Evolutionary conservation across 2,329 filamentous ascomycete species (phyloP).

Genomic region (Rutstroemia sp.): DNA sequence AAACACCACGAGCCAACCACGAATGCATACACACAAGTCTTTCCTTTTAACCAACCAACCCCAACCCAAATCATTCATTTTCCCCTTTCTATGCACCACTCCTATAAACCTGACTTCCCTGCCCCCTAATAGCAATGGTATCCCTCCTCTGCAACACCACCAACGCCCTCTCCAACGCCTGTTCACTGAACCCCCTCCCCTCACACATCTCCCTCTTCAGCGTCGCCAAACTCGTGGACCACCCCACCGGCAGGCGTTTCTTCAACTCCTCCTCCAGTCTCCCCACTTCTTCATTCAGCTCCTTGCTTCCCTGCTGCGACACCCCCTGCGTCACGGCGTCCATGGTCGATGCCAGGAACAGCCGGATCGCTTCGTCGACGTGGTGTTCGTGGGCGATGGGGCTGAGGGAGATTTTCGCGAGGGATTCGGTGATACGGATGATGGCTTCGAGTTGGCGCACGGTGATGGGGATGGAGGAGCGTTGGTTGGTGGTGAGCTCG

Average conservation of each 20-base stretch:
- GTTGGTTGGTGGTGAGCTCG: slow-evolving; percentile 81
- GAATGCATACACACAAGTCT: no score
- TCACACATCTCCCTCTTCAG: slow-evolving; percentile 87
- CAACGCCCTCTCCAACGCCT: slow-evolving; percentile 74
- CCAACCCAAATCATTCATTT: neutral
- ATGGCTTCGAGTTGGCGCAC: slow-evolving; percentile 96
- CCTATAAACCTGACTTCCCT: slow-evolving; percentile 67
- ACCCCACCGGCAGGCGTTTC: slow-evolving; percentile 83
- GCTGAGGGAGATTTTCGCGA: slow-evolving; percentile 83
- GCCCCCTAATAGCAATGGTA: slow-evolving; percentile 73
- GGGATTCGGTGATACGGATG: slow-evolving; percentile 90
- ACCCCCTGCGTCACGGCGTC: slow-evolving; percentile 84
- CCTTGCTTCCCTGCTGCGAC: slow-evolving; percentile 72
- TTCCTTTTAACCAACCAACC: no score
- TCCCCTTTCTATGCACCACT: slow-evolving; percentile 52
- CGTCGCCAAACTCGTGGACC: slow-evolving; percentile 85
- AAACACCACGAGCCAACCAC: no score
- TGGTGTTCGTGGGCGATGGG: slow-evolving; percentile 83
- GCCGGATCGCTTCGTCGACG: slow-evolving; percentile 92
- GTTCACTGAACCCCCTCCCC: slow-evolving; percentile 81
- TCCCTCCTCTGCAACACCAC: slow-evolving; percentile 82
- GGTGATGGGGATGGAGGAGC: slow-evolving; percentile 93
- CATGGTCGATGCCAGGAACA: slow-evolving; percentile 97
- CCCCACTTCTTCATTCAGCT: slow-evolving; percentile 82
- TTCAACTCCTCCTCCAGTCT: slow-evolving; percentile 86